A percentile compares a stretch with the other conserved stretches of the same genome.
Evolutionary conservation across 169 alveolate species (phyloP).

Genomic region (Cryptosporidium baileyi): DNA sequence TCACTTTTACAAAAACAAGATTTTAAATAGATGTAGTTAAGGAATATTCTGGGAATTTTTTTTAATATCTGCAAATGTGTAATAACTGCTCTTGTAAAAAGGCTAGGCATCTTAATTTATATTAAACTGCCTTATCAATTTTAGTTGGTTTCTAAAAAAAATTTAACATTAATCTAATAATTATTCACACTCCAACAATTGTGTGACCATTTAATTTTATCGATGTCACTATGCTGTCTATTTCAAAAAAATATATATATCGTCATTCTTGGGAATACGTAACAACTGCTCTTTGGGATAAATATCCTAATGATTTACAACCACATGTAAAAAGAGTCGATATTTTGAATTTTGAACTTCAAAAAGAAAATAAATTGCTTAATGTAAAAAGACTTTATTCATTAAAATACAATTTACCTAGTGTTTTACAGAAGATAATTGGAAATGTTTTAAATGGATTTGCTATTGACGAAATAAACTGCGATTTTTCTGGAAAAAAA

Average conservation of each 20-base stretch:
- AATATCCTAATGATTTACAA: constrained; percentile 49
- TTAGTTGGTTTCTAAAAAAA: too few relatives aligned
- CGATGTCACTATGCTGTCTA: not conserved
- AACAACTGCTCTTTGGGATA: constrained; percentile 23
- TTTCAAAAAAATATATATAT: constrained; percentile 16
- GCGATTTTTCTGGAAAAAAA: not conserved
- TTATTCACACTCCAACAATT: too few relatives aligned
- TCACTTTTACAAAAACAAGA: too few relatives aligned
- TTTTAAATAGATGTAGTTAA: too few relatives aligned
- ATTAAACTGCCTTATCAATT: too few relatives aligned
- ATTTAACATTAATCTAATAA: too few relatives aligned
- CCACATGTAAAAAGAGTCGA: constrained; percentile 31
- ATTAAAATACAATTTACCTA: not conserved
- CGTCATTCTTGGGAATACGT: constrained; percentile 18
- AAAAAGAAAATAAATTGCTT: not conserved
- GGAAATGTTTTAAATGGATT: not conserved
- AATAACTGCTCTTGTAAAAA: too few relatives aligned
- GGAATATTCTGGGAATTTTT: too few relatives aligned
- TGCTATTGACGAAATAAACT: constrained; percentile 3
- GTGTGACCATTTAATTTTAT: too few relatives aligned
- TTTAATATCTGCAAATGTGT: too few relatives aligned
- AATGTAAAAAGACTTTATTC: constrained; percentile 9
- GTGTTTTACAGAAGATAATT: not conserved
- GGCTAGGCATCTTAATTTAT: too few relatives aligned
- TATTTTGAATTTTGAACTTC: not conserved